A percentile compares a stretch with the other conserved stretches of the same genome.
phyloP scores from a whole-genome alignment of 768 basidiomycete species.

The Nevesoporus exiguus region DNA sequence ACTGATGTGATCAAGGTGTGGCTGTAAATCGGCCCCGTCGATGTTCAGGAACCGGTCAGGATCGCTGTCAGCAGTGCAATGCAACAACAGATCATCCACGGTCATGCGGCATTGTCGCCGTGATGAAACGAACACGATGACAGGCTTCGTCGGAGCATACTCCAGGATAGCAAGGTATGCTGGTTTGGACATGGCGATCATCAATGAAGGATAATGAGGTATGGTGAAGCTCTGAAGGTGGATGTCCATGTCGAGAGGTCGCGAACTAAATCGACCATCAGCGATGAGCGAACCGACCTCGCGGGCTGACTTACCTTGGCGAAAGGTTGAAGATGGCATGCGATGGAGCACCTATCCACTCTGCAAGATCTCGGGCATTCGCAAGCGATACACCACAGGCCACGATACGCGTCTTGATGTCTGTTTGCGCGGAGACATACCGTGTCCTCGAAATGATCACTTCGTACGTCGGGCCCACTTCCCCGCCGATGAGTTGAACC shows the following conservation, averaged over 20 bases:
- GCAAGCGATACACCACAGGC: slow-evolving; percentile 94
- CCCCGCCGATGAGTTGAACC: slow-evolving; percentile 90
- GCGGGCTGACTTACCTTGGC: slow-evolving; percentile 55
- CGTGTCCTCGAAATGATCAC: slow-evolving; percentile 95
- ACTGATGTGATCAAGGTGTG: slow-evolving; percentile 61
- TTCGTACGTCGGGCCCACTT: slow-evolving; percentile 95
- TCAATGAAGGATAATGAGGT: slow-evolving; percentile 97
- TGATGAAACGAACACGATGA: slow-evolving; percentile 90
- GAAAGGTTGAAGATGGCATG: slow-evolving; percentile 99
- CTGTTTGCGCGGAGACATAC: slow-evolving; percentile 92
- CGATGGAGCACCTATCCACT: slow-evolving; percentile 94
- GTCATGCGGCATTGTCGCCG: slow-evolving; percentile 92
- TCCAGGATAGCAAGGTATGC: slow-evolving; percentile 92
- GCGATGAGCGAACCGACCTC: slow-evolving; percentile 1
- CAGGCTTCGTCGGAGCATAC: slow-evolving; percentile 79
- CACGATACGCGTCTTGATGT: slow-evolving; percentile 89
- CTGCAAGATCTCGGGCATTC: slow-evolving; percentile 92
- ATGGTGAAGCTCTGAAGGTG: slow-evolving; percentile 94
- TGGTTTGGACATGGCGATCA: slow-evolving; percentile 99
- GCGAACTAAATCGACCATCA: slow-evolving; percentile 53
- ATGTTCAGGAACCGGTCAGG: slow-evolving; percentile 87
- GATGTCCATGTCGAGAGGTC: slow-evolving; percentile 96
- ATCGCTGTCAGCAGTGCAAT: slow-evolving; percentile 85
- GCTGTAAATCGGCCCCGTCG: slow-evolving; percentile 74
- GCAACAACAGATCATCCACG: slow-evolving; percentile 85